A percentile compares a stretch with the other conserved stretches of the same genome.
Evolutionary conservation across 345 rosid genomes (phyloP).

Genomic region (Eucalyptus tenuipes): DNA sequence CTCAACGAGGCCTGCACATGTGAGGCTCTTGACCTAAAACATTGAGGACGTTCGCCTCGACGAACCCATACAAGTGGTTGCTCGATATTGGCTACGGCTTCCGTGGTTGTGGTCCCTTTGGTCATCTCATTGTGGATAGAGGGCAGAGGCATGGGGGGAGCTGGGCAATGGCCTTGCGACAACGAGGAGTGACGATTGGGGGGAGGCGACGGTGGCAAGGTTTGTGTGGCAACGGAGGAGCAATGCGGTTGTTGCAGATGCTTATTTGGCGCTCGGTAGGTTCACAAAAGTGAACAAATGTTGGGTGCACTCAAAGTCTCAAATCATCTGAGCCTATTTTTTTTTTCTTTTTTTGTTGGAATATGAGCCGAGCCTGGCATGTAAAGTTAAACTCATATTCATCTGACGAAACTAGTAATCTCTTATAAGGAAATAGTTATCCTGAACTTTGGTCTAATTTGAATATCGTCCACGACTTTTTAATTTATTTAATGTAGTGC

Average conservation of each 20-base stretch:
- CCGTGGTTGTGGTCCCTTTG: neutral
- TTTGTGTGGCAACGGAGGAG: neutral
- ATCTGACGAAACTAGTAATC: fast-evolving
- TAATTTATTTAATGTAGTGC: too few species aligned
- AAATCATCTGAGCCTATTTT: neutral
- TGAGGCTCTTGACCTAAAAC: neutral
- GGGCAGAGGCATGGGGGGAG: neutral
- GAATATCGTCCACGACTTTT: too few species aligned
- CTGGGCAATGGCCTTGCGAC: too few species aligned
- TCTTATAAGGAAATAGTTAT: neutral
- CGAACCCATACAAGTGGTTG: neutral
- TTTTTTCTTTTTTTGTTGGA: too few species aligned
- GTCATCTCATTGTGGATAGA: neutral
- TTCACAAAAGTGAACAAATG: neutral
- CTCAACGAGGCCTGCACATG: neutral
- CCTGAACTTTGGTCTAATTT: neutral
- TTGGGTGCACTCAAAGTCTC: too few species aligned
- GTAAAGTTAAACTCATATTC: neutral
- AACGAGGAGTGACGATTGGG: neutral
- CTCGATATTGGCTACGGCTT: neutral
- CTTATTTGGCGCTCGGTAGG: neutral
- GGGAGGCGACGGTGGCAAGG: neutral
- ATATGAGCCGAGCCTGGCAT: too few species aligned
- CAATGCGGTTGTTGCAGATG: neutral
- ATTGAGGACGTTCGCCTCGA: neutral